Evolutionary conservation across 345 rosid species (phyloP), one percentile per base, ranked within the genome.

Genomic region (Populus simonii): DNA sequence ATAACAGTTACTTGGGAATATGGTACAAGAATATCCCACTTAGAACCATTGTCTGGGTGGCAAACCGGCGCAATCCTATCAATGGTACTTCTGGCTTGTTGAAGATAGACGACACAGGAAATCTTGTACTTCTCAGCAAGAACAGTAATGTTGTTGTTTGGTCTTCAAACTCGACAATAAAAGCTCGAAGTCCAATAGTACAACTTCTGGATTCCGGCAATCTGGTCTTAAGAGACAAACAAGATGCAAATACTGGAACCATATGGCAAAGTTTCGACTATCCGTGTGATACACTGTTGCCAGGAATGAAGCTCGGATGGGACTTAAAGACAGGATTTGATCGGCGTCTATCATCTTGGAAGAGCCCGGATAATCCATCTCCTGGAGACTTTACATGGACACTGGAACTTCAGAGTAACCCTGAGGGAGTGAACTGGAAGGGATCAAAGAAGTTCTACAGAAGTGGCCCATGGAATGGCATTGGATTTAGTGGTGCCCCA

Each of bases 181-280:
- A 17, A 76, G 77, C 38, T 2, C 39, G 15, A 22, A 17, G n/a
- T 16, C 73, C 76, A 11, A 51, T 69, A 35, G 71, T 72, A 15
- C 66, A 76, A 67, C 82, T 83, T 5, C 51, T 76, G 36, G 72
- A 79, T 68, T 35, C 74, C 0, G 80, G 85, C 38, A 80, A 83
- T 68, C 39, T 83, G 74, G 78, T 80, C 2, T 68, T 80, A 25
- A 68, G 77, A 25, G 72, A 74, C 33, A 22, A 55, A 55, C n/a
- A 22, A 1, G 79, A 35, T 17, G 63, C 4, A 27, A 49, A 25
- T 15, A 61, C 20, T 22, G 11, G 41, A 72, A 55, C 2, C 62
- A 7, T 22, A 55, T 55, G 61, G 61, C 61, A 55, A 18, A 55
- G 61, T 55, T 55, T 55, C 61, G 61, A 55, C 61, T 8, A 55